Evolutionary conservation across 1,139 yeast species (phyloP), one percentile per base, ranked within the genome.

Genomic region (Torulaspora globosa): DNA sequence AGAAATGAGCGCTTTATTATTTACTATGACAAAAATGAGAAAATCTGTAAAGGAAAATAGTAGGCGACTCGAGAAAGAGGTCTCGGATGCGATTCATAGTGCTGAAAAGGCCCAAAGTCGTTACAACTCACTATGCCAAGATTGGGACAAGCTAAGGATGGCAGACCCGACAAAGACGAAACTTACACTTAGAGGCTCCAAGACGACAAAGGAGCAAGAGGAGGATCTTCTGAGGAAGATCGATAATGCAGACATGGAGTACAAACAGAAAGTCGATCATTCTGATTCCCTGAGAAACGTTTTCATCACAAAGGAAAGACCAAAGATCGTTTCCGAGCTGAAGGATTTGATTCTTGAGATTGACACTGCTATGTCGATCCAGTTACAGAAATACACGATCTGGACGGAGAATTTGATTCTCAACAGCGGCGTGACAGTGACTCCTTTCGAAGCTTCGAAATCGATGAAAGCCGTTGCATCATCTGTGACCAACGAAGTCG

Each of bases 101-200:
- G 96, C 96, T 1, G 96, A 88, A 52, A 89, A 90, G 76, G 95
- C 97, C 8, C 87, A 84, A 65, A 71, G 75, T 43, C 87, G 84
- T 63, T 90, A 90, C 65, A 79, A 78, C 61, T 82, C 86, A 48
- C 70, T 88, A 29, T 88, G 96, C 62, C 86, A 82, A 46, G 97
- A 92, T 58, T 77, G 88, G 66, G 97, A 92, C 56, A 82, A 84
- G 56, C 75, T 89, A 46, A 80, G 84, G 58, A 78, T 82, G 43
- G 76, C 84, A 0, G 97, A 90, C 61, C 96, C 96, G 18, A 76
- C 84, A 48, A 87, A 84, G 65, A 75, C 76, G 46, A 88, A 87
- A 62, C 82, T 92, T 58, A 83, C 90, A 27, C 72, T 86, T 54
- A 85, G 85, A 60, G 80, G 82, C 39, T 81, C 87, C 45, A 84